phyloP scores from a whole-genome alignment of 345 rosid genomes.

The Citropsis articulata region DNA sequence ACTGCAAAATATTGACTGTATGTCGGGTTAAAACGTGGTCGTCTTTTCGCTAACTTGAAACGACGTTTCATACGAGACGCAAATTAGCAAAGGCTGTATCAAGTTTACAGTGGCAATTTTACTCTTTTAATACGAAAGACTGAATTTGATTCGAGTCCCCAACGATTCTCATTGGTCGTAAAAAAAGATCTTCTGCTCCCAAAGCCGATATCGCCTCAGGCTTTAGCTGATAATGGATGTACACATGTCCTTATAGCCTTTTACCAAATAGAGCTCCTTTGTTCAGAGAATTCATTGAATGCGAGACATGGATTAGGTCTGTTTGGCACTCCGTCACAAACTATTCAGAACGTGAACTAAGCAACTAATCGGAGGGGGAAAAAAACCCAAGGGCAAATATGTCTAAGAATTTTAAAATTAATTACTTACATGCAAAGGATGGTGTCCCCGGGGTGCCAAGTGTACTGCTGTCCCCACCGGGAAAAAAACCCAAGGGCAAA shows the following conservation, averaged over 20 bases:
- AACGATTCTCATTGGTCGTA: background rate
- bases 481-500: too few relatives aligned
- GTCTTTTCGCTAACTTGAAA: background rate
- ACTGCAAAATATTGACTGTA: background rate
- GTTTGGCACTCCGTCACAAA: background rate
- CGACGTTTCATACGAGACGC: background rate
- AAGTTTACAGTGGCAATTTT: too few relatives aligned
- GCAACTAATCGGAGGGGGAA: background rate
- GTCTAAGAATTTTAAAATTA: background rate
- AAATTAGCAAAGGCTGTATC: background rate
- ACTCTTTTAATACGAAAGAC: background rate
- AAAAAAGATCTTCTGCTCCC: constrained; percentile 10
- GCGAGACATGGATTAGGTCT: background rate
- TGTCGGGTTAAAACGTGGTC: background rate
- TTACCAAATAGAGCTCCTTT: background rate
- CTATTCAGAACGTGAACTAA: background rate
- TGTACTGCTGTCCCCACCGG: too few relatives aligned
- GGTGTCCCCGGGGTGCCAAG: constrained; percentile 15
- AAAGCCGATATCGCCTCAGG: background rate
- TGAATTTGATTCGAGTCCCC: background rate
- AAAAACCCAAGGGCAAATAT: background rate
- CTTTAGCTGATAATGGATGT: constrained; percentile 7
- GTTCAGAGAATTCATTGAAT: background rate
- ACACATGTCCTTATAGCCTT: background rate
- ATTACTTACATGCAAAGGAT: constrained; percentile 10